Conservation (phyloP, 108 stramenopile genomes). For the Nitzschia sp. region DNA sequence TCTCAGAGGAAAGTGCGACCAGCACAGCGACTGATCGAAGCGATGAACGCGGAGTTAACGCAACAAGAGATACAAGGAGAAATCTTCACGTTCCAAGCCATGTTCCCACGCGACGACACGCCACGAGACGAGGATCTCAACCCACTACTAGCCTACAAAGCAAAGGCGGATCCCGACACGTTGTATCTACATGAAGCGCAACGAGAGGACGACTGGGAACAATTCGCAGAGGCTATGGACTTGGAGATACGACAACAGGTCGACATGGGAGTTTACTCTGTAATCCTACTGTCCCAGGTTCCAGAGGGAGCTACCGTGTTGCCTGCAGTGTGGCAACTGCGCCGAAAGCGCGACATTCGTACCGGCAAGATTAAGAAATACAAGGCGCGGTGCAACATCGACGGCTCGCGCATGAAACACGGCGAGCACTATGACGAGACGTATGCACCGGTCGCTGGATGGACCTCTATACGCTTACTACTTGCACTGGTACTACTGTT, state of each 20-base stretch:
- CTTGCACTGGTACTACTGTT: slow-evolving; percentile 25
- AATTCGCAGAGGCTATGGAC: slow-evolving; percentile 27
- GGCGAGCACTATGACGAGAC: slow-evolving; percentile 25
- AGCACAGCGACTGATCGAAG: not conserved
- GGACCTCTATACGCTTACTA: slow-evolving; percentile 42
- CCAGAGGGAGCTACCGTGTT: slow-evolving; percentile 37
- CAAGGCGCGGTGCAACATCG: slow-evolving; percentile 5
- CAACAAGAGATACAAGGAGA: not conserved
- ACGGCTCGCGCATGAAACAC: not conserved
- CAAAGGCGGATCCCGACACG: slow-evolving; percentile 34
- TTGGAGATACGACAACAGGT: slow-evolving; percentile 23
- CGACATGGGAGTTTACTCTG: slow-evolving; percentile 8
- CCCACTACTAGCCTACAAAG: not conserved
- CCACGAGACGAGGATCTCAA: slow-evolving; percentile 18
- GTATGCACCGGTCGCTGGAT: slow-evolving; percentile 55
- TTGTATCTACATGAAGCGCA: slow-evolving; percentile 45
- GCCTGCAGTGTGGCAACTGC: slow-evolving; percentile 54
- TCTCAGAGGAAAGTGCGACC: not conserved
- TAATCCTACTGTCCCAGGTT: slow-evolving; percentile 23
- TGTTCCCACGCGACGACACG: not conserved
- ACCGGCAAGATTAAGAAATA: slow-evolving; percentile 24
- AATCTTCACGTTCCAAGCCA: not conserved
- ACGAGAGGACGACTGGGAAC: slow-evolving; percentile 12
- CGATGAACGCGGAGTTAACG: not conserved
- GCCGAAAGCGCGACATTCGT: slow-evolving; percentile 39